Base-by-base conservation (phyloP, 805 yeast species). In the Candida montana region DNA sequence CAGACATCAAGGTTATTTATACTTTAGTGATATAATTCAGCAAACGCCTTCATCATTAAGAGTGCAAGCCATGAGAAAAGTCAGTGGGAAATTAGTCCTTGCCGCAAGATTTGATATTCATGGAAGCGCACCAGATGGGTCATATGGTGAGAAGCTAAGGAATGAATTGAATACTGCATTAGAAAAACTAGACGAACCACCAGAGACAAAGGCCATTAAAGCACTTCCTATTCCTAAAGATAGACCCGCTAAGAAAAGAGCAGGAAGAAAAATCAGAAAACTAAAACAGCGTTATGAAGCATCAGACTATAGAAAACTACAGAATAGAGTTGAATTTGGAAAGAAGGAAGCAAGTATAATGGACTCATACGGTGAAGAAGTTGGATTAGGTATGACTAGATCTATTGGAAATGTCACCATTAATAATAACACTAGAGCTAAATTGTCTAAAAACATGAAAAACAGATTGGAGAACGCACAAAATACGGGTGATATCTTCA, bases 291-390 rank as follows among this genome's bases (percentile, higher is more conserved):
- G 85, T 55, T 81, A 83, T 62, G 81, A 81, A 53, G 73, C 84
- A 72, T 82, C 95, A 0, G 95, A 89, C 41, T 58, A 85, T 33
- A 79, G 89, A 28, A 82, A 79, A 49, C 83, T 95, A 3, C 95
- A 87, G 54, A 89, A 91, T 58, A 76, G 84, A 54, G 73, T 90
- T 77, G 83, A 72, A 32, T 90, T 91, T 64, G 96, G 95, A 7
- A 74, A 80, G 51, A 69, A 72, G 47, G 96, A 87, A 55, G 77
- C 71, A 17, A 72, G 81, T 1, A 65, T 71, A 3, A 65, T 67
- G 46, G 89, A 83, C 47, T 69, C 78, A 0, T 82, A 68, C 56
- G 95, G 95, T 10, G 89, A 86, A 40, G 95, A 87, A 53, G 67
- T 83, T 26, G 96, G 96, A 0, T 54, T 88, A 37, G 95, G 96